Evolutionary conservation across 2,329 filamentous ascomycete species (phyloP), one percentile per base, ranked within the genome.

Genomic region (Penicillium sp.): DNA sequence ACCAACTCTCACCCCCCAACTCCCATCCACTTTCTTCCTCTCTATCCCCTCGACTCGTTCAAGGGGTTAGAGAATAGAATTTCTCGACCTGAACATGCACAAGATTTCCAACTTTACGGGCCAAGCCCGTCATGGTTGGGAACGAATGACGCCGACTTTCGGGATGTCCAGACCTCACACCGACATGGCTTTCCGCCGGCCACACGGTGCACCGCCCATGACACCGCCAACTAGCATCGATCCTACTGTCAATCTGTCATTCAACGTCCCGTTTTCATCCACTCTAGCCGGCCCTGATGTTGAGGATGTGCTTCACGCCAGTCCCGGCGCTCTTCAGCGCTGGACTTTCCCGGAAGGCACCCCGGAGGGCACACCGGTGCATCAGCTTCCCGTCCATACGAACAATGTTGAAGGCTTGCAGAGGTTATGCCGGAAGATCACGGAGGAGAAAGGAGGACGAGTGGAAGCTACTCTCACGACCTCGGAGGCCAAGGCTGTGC

Each of bases 231-330:
- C 86, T 57, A 78, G 85, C 55, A 80, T 86, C 66, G 87, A 92
- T 68, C 79, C 85, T 44, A 84, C 83, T 58, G 88, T 97, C 72
- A 89, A 95, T 72, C 86, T 95, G 70, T 92, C 89, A 58, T 97
- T 99, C 83, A 97, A 96, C 69, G 87, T 99, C 41, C 93, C 93
- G 53, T 96, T 97, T 74, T 86, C 90, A 61, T 95, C 89, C 57
- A 92, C 92, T 64, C 83, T 99, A 54, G 82, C 88, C 55, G 93
- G 93, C 29, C 93, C 93, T 56, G 90, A 97, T 65, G 87, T 87
- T 60, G 90, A 96, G 71, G 91, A 97, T 72, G 89, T 99, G 64
- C 81, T 97, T 53, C 92, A 96, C 74, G 90, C 92, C 56, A 95
- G 88, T 56, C 83, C 84, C 50, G 88, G 89, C 61, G 91, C 92